Conservation (phyloP, 768 basidiomycete species). For the Gloeostereum incarnatum region DNA sequence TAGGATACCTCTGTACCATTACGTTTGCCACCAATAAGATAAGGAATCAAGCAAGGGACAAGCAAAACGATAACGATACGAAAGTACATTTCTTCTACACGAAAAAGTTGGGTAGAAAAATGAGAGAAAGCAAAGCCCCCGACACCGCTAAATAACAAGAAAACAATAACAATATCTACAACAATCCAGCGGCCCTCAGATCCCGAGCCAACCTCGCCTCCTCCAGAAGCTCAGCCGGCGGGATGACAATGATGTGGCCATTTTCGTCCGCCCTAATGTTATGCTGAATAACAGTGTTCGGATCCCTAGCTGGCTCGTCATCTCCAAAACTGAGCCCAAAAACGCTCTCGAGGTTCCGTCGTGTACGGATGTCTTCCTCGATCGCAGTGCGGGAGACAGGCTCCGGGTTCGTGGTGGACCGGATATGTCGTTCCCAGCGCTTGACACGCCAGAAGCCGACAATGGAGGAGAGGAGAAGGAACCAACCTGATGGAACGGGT, state of each 20-base stretch:
- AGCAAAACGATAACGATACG: no score
- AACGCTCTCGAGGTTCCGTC: slow-evolving; percentile 39
- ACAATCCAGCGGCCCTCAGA: slow-evolving; percentile 43
- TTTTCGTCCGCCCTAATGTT: slow-evolving; percentile 12
- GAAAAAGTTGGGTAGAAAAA: no score
- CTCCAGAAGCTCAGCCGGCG: slow-evolving; percentile 20
- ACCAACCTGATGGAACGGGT: slow-evolving; percentile 55
- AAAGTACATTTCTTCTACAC: no score
- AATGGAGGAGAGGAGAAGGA: slow-evolving; percentile 76
- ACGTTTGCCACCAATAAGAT: no score
- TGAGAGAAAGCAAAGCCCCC: no score
- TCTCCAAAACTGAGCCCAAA: slow-evolving; percentile 37
- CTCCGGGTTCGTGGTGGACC: slow-evolving; percentile 21
- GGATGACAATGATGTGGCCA: slow-evolving; percentile 17
- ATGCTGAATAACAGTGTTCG: neutral
- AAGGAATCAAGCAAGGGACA: no score
- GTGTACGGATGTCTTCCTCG: slow-evolving; percentile 40
- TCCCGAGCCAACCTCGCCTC: slow-evolving; percentile 41
- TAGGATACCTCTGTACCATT: no score
- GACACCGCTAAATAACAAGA: no score
- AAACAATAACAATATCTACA: no score
- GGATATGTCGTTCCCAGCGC: slow-evolving; percentile 72
- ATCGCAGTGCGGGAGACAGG: slow-evolving; percentile 35
- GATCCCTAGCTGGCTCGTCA: slow-evolving; percentile 15
- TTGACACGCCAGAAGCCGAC: slow-evolving; percentile 81